Evolutionary conservation across 176 grass and related monocot species (phyloP).

Genomic region (Eremochloa ophiuroides): DNA sequence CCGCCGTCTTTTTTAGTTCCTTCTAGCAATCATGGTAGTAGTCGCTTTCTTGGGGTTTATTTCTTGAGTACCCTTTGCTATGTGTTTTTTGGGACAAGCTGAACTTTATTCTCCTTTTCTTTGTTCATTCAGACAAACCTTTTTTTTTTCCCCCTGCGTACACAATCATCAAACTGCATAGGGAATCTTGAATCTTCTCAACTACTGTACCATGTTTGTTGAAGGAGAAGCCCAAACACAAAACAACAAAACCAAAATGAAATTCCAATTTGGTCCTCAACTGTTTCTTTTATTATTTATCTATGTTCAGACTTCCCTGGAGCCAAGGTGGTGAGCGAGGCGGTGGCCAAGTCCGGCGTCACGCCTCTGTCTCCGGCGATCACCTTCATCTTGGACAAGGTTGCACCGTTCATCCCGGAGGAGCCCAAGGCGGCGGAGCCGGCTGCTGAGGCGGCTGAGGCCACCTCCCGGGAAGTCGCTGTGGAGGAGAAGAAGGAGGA

Average conservation of each 20-base stretch:
- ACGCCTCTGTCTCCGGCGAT: slow-evolving; percentile 45
- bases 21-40: neutral
- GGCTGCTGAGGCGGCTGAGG: slow-evolving; percentile 25
- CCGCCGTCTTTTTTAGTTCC: neutral
- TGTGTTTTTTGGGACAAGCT: neutral
- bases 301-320: slow-evolving; percentile 66
- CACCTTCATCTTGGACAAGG: slow-evolving; percentile 82
- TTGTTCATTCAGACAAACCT: neutral
- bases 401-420: slow-evolving; percentile 69
- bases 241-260: neutral
- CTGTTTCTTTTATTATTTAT: neutral
- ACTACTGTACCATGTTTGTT: slow-evolving; percentile 12
- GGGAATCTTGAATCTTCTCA: slow-evolving; percentile 35
- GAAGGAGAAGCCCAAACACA: neutral
- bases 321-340: slow-evolving; percentile 77
- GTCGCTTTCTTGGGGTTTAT: slow-evolving; percentile 25
- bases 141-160: neutral
- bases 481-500: slow-evolving; percentile 56
- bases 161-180: neutral
- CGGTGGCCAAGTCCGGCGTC: slow-evolving; percentile 60
- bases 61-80: neutral
- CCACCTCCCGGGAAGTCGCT: slow-evolving; percentile 34
- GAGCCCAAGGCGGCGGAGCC: slow-evolving; percentile 42
- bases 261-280: neutral
- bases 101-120: slow-evolving; percentile 23